Evolutionary conservation across 306 rosid species (phyloP), one percentile per base, ranked within the genome.

Genomic region (Rosa chinensis): DNA sequence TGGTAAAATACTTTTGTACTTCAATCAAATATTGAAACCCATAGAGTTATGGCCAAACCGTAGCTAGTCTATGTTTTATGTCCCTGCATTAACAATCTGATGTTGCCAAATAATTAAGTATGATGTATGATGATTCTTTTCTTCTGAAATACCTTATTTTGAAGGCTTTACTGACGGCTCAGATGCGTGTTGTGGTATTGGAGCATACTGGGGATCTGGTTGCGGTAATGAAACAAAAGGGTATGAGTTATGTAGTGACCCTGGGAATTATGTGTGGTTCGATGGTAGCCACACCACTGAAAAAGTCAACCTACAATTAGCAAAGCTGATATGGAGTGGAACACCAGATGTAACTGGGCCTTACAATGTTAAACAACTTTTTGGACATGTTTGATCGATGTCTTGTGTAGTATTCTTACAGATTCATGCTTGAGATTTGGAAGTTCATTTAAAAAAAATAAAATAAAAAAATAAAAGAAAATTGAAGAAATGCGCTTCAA

Each of bases 111-210:
- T 32, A 32, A 32, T 32, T 32, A 32, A 32, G 35, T 1, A 1
- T 32, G 35, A 45, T 45, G 49, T 9, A 9, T 45, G 49, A 45
- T 45, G 49, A 45, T 50, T 50, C 56, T 12, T 50, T 50, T 50
- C 17, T 50, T 50, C 14, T 50, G 56, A 50, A 12, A 50, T 50
- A 12, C 10, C 20, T 50, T 14, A 50, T 50, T 12, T 50, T 32
- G 21, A 71, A 85, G 88, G 85, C n/a, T 81, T 32, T 81, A 82
- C 45, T 48, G 85, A 75, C 25, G 83, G 47, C 53, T 50, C 56
- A 50, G 56, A 50, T 14, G 56, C 56, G 6, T 50, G 56, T 14
- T 50, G 56, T 16, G 56, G 56, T 50, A 50, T 16, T 5, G 56
- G 56, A 12, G 56, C 56, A 50, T 50, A 50, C 56, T 12, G 56